phyloP scores from a whole-genome alignment of 805 yeast species.

The Zygosaccharomyces bisporus region DNA sequence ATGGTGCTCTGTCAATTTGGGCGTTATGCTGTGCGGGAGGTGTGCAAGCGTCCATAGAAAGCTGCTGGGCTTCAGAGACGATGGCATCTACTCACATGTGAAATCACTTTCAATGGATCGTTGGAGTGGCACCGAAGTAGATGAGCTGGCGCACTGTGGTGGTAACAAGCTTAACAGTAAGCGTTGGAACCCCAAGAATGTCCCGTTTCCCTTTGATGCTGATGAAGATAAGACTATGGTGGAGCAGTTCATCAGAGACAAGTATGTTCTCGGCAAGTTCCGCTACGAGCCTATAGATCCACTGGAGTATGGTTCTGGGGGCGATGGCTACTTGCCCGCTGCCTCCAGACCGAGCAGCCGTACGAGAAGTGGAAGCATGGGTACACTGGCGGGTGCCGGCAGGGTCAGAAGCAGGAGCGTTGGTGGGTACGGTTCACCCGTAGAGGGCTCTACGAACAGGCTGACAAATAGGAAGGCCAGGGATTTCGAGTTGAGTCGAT shows the following conservation, averaged over 20 bases:
- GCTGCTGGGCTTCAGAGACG: conserved; percentile 44
- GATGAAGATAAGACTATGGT: conserved; percentile 59
- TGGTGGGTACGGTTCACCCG: conserved; percentile 12
- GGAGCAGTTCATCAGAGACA: conserved; percentile 58
- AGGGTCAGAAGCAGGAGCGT: conserved; percentile 7
- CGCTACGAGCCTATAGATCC: conserved; percentile 32
- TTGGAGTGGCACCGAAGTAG: conserved; percentile 61
- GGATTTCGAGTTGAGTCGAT: conserved; percentile 50
- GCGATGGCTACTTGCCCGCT: conserved; percentile 6
- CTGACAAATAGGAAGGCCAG: conserved; percentile 52
- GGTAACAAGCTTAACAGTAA: conserved; percentile 62
- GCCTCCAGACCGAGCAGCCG: conserved; percentile 20
- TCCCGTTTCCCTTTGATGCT: conserved; percentile 71
- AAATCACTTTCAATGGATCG: conserved; percentile 70
- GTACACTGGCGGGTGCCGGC: conserved; percentile 2
- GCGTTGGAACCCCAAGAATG: conserved; percentile 65
- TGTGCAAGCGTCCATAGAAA: conserved; percentile 77
- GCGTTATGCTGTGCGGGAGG: conserved; percentile 75
- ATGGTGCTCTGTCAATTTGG: conserved; percentile 42
- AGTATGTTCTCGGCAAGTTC: conserved; percentile 63
- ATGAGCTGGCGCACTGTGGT: conserved; percentile 35
- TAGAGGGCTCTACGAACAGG: conserved; percentile 34
- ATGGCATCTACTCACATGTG: conserved; percentile 52
- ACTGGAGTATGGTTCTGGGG: conserved; percentile 26
- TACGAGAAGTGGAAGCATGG: conserved; percentile 15